Percentiles rank a stretch among this genome's conserved stretches.
phyloP scores from a whole-genome alignment of 2,329 filamentous ascomycete genomes.

The Truncatella angustata region DNA sequence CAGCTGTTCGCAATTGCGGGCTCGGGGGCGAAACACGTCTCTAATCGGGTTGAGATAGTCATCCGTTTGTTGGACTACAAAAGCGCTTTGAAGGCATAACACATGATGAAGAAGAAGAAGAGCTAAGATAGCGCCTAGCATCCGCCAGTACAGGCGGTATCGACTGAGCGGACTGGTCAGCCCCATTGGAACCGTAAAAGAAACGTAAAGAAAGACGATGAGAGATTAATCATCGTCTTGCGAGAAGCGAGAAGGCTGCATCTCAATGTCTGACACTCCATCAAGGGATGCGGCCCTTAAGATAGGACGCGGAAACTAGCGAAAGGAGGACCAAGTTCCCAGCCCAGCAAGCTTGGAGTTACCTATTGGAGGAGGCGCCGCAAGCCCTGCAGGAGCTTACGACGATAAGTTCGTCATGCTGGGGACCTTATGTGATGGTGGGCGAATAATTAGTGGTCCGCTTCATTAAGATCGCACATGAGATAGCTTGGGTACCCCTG shows the following conservation, averaged over 20 bases:
- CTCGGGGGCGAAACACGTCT: neutral
- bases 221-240: neutral
- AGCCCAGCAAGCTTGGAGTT: no score
- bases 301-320: no score
- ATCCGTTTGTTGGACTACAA: neutral
- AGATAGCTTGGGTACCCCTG: neutral
- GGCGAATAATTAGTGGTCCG: slow-evolving; percentile 1
- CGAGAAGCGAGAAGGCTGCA: neutral
- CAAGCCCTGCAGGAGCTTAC: neutral
- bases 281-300: no score
- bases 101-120: slow-evolving; percentile 4
- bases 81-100: neutral
- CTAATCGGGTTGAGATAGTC: neutral
- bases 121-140: neutral
- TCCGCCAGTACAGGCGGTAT: slow-evolving; percentile 2
- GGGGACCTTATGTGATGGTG: neutral
- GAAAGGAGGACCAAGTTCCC: no score
- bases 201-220: neutral
- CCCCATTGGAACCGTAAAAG: neutral
- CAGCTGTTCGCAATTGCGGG: slow-evolving; percentile 12
- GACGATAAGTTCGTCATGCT: neutral
- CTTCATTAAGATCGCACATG: neutral
- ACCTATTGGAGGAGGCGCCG: neutral
- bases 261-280: no score
- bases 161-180: neutral